phyloP scores from a whole-genome alignment of 306 rosid genomes.

The Abrus pulchellus region DNA sequence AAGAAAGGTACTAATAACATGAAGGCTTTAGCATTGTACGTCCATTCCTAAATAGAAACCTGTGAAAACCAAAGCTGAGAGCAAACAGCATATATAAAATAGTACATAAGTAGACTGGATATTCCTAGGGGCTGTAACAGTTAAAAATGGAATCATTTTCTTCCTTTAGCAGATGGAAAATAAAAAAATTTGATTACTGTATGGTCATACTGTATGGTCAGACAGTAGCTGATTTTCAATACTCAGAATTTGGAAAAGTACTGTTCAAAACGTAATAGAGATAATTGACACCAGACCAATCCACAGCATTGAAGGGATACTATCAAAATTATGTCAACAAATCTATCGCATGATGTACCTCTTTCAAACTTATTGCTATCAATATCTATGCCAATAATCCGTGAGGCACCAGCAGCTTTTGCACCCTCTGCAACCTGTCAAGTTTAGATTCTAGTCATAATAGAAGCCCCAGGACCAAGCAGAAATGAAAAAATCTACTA shows the following conservation, averaged over 20 bases:
- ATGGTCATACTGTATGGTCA: not conserved
- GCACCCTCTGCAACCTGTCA: constrained; percentile 98
- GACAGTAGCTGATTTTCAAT: not conserved
- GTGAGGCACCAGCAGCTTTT: constrained; percentile 90
- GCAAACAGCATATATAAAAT: constrained; percentile 17
- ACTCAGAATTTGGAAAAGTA: not conserved
- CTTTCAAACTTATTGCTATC: constrained; percentile 82
- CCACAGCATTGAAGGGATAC: constrained; percentile 8
- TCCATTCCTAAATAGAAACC: constrained; percentile 1
- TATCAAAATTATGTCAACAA: constrained; percentile 2
- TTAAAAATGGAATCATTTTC: not conserved
- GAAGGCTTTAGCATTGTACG: constrained; percentile 2
- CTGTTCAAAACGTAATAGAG: not conserved
- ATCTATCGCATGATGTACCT: constrained; percentile 61
- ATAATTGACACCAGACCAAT: constrained; percentile 4
- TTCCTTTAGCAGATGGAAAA: not conserved
- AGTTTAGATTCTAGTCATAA: constrained; percentile 35
- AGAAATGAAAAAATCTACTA: constrained; percentile 30
- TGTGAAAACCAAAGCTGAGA: constrained; percentile 12
- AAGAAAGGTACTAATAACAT: constrained; percentile 22
- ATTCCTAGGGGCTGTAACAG: not conserved
- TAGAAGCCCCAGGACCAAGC: constrained; percentile 28
- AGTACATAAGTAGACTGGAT: not conserved
- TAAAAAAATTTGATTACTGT: not conserved
- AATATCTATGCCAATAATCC: constrained; percentile 86